phyloP scores from a whole-genome alignment of 2,329 filamentous ascomycete species.

The Diaporthe sp. region DNA sequence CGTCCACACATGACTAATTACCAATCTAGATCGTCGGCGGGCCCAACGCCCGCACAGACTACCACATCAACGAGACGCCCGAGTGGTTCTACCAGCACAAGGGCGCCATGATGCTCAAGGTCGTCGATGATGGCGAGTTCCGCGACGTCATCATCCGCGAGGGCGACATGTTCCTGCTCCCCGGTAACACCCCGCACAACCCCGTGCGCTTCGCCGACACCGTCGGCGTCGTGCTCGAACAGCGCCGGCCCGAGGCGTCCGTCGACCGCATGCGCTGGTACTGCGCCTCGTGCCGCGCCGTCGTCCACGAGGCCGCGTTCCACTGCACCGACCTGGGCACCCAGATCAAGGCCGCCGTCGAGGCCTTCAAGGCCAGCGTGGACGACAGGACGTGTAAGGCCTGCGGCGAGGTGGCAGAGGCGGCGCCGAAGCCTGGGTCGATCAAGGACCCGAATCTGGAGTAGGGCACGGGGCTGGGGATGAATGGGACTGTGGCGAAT shows the following conservation, averaged over 20 bases:
- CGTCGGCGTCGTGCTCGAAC: constrained; percentile 93
- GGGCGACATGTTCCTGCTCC: constrained; percentile 93
- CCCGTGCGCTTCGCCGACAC: constrained; percentile 94
- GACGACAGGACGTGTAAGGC: constrained; percentile 79
- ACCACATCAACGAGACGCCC: constrained; percentile 96
- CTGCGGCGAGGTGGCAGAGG: constrained; percentile 83
- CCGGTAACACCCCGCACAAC: constrained; percentile 95
- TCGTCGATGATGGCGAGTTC: constrained; percentile 81
- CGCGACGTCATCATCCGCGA: constrained; percentile 90
- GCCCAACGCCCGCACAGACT: constrained; percentile 95
- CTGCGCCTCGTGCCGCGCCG: constrained; percentile 75
- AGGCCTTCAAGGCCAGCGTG: constrained; percentile 78
- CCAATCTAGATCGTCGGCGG: constrained; percentile 83
- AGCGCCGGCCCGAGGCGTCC: constrained; percentile 77
- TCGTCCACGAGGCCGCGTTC: constrained; percentile 90
- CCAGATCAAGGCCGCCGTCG: constrained; percentile 93
- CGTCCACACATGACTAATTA: constrained; percentile 1
- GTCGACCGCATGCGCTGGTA: constrained; percentile 93
- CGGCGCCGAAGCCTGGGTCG: constrained; percentile 71
- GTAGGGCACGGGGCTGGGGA: constrained; percentile 39
- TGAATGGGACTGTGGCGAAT: neutral
- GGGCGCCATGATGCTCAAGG: constrained; percentile 93
- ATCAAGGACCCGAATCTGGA: constrained; percentile 71
- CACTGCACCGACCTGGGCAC: constrained; percentile 91
- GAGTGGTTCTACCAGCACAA: constrained; percentile 99